Evolutionary conservation across 139 green algal genomes (phyloP), one percentile per base, ranked within the genome.

Genomic region (Chara braunii): DNA sequence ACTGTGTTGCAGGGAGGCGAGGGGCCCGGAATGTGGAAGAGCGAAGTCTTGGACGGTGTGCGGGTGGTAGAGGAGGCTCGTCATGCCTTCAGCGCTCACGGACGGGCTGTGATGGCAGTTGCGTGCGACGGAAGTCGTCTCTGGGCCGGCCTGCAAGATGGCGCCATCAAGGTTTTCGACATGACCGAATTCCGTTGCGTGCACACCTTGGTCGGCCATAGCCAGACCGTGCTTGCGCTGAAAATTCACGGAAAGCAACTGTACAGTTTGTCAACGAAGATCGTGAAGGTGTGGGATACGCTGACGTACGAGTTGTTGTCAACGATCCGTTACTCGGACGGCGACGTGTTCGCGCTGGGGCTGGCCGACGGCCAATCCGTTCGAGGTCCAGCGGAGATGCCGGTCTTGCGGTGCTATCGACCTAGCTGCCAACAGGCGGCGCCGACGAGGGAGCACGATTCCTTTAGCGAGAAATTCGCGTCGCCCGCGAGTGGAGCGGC

Each of bases 231-330:
- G 54, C 65, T 73, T 22, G 22, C 51, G 7, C 51, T 73, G 9
- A 29, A 40, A n/a, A 48, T 30, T 18, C 37, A 32, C 51, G 22
- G 26, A 40, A 43, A 40, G 43, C 81, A 52, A 43, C 78, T 94
- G 37, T 84, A 79, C 45, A 81, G 79, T 37, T 79, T 68, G 7
- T 84, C 77, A 35, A 90, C 87, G 14, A 82, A 84, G 26, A 80
- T 69, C 26, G 68, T 95, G 40, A 75, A 84, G 28, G 74, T 92
- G 29, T 91, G 84, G 84, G 72, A 87, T 60, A 71, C 83, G n/a
- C n/a, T 45, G 22, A 80, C 56, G 37, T 85, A 82, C 48, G 5
- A 33, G 26, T 80, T 78, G 48, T 29, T 76, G 35, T 60, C 35
- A n/a, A 66, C 34, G 9, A 22, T 73, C 3, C 23, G 58, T 2